Evolutionary conservation across 1,284 basidiomycete species (phyloP).

Genomic region (Cystobasidiaceae sp.): DNA sequence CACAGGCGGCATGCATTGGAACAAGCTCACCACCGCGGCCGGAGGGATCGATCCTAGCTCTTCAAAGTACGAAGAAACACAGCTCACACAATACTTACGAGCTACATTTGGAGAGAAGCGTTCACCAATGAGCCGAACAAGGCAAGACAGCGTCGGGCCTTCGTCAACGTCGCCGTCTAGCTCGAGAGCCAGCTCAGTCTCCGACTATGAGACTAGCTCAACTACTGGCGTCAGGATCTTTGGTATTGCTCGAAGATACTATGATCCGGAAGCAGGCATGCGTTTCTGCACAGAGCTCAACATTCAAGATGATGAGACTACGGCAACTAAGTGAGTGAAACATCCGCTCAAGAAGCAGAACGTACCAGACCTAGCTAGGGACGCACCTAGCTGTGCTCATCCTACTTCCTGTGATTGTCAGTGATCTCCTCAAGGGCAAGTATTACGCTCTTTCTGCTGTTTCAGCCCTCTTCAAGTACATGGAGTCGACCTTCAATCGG

Average conservation of each 20-base stretch:
- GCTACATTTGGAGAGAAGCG: slow-evolving; percentile 6
- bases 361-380: background rate
- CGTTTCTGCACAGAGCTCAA: slow-evolving; percentile 36
- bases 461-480: slow-evolving; percentile 76
- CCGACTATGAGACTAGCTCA: background rate
- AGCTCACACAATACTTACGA: background rate
- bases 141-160: background rate
- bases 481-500: slow-evolving; percentile 61
- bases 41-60: background rate
- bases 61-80: slow-evolving; percentile 8
- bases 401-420: slow-evolving; percentile 5
- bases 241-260: slow-evolving; percentile 1
- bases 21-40: background rate
- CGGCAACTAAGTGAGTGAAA: slow-evolving; percentile 2
- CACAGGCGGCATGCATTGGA: background rate
- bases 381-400: too few relatives aligned
- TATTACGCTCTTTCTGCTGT: slow-evolving; percentile 81
- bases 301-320: slow-evolving; percentile 35
- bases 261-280: slow-evolving; percentile 30
- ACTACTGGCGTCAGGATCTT: background rate
- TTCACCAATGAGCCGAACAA: background rate
- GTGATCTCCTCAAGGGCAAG: slow-evolving; percentile 50
- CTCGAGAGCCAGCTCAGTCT: background rate
- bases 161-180: background rate
- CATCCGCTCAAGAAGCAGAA: background rate